These are phyloP conservation scores for Botrytis sinoallii DNA, from an alignment of 2,329 filamentous ascomycete species.

Conservation along the genomic window DNA sequence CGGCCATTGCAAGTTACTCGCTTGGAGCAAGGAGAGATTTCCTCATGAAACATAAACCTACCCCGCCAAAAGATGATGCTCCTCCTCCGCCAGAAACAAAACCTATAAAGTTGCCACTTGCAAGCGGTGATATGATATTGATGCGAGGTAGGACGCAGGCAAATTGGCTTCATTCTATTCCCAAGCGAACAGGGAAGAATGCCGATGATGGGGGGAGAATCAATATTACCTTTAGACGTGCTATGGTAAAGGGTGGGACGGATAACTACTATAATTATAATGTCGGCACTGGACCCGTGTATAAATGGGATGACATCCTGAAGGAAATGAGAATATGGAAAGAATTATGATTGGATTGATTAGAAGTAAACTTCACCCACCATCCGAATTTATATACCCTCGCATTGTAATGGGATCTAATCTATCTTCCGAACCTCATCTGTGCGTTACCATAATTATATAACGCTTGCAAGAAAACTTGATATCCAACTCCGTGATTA, in stretches of 20 bases:
- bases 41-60: slow-evolving; percentile 73
- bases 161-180: slow-evolving; percentile 75
- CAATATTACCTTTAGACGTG: slow-evolving; percentile 76
- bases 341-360: slow-evolving; percentile 18
- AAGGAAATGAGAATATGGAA: slow-evolving; percentile 44
- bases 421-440: slow-evolving; percentile 62
- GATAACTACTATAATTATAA: slow-evolving; percentile 86
- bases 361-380: slow-evolving; percentile 1
- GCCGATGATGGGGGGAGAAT: slow-evolving; percentile 61
- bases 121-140: slow-evolving; percentile 72
- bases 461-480: slow-evolving; percentile 83
- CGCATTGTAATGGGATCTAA: slow-evolving; percentile 1
- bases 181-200: slow-evolving; percentile 66
- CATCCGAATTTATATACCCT: slow-evolving; percentile 2
- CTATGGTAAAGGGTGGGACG: slow-evolving; percentile 68
- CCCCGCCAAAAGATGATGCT: slow-evolving; percentile 38
- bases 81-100: slow-evolving; percentile 39
- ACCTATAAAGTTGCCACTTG: slow-evolving; percentile 52
- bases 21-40: slow-evolving; percentile 73
- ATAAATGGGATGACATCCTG: slow-evolving; percentile 59
- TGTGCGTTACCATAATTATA: slow-evolving; percentile 83
- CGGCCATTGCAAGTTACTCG: slow-evolving; percentile 72
- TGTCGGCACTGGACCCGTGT: slow-evolving; percentile 66
- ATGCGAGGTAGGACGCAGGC: slow-evolving; percentile 75
- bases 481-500: slow-evolving; percentile 84